Evolutionary conservation across 148 eudicot species (phyloP), one percentile per base, ranked within the genome.

Genomic region (Camellia japonica): DNA sequence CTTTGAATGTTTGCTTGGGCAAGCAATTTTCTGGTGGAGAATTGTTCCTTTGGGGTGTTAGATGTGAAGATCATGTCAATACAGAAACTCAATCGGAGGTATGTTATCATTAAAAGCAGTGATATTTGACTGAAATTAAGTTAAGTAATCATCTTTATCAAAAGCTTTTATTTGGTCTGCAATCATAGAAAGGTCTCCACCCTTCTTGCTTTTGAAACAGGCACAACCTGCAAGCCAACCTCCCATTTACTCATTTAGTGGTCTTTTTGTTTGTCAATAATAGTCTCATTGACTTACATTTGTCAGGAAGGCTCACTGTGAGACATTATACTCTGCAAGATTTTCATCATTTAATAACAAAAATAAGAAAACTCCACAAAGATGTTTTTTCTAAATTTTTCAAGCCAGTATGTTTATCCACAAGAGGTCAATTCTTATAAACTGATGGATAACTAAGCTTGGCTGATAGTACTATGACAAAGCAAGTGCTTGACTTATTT

Each of bases 11-110:
- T 74, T 95, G 99, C 86, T 84, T 95, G 88, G 97, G 99, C 20
- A 88, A 86, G 80, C 85, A 92, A 70, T 95, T 95, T 81, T 83
- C 93, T 80, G 99, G 99, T 42, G 99, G 99, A 62, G 99, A 93
- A 81, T 86, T 95, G 81, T 93, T 86, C 79, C 93, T 95, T 72
- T 91, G 97, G 70, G 99, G 99, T 44, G 89, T 93, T 64, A 89
- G 99, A 78, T 95, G 99, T 80, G 99, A 95, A 52, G 90, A 93
- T 76, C 99, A 95, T 87, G 97, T 95, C 55, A 90, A 91, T 80
- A 86, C 97, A 64, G 97, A 90, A 85, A 90, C 97, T 69, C 95
- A 84, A 67, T 73, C 93, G 8, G 93, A 95, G 91, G 98, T 95
- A 87, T 68, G 69, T 78, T 82, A 15, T 76, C 23, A 38, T 20